Percentiles rank a stretch among this genome's conserved stretches.
phyloP scores from a whole-genome alignment of 495 filamentous ascomycete species.

The Letharia lupina region DNA sequence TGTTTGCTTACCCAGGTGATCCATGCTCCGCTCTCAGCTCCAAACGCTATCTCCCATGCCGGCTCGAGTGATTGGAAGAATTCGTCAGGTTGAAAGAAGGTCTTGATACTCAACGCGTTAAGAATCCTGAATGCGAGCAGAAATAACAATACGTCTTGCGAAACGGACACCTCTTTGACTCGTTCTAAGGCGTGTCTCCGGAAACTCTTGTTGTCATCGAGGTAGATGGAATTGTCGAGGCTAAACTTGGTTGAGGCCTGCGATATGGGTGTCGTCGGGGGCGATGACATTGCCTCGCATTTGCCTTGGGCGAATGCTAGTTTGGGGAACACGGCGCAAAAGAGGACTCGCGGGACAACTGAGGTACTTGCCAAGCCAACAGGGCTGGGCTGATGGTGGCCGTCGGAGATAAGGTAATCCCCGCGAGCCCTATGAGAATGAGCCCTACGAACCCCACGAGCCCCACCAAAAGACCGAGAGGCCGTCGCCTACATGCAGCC shows the following conservation, averaged over 20 bases:
- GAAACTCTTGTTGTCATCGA: conserved; percentile 19
- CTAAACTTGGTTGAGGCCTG: conserved; percentile 25
- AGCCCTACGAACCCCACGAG: too few species aligned
- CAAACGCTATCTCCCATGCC: conserved; percentile 86
- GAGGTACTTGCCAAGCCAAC: not conserved
- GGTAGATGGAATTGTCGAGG: conserved; percentile 21
- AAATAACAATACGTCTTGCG: conserved; percentile 44
- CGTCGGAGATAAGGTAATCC: too few species aligned
- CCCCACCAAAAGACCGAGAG: not conserved
- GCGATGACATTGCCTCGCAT: conserved; percentile 15
- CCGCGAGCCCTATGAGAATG: too few species aligned
- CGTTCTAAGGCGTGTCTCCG: conserved; percentile 17
- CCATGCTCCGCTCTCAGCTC: conserved; percentile 69
- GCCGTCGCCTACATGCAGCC: conserved; percentile 1
- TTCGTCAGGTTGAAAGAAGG: conserved; percentile 99
- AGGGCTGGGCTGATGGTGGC: too few species aligned
- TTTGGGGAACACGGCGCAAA: conserved; percentile 1
- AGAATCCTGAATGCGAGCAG: conserved; percentile 71
- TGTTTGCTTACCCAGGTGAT: conserved; percentile 73
- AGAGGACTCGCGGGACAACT: not conserved
- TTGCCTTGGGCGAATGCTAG: conserved; percentile 9
- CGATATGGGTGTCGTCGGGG: conserved; percentile 23
- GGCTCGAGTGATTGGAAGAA: conserved; percentile 95
- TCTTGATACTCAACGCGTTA: conserved; percentile 75
- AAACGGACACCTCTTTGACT: conserved; percentile 17